Conservation (phyloP, 495 filamentous ascomycete species). For the Aspergillus indologenus region DNA sequence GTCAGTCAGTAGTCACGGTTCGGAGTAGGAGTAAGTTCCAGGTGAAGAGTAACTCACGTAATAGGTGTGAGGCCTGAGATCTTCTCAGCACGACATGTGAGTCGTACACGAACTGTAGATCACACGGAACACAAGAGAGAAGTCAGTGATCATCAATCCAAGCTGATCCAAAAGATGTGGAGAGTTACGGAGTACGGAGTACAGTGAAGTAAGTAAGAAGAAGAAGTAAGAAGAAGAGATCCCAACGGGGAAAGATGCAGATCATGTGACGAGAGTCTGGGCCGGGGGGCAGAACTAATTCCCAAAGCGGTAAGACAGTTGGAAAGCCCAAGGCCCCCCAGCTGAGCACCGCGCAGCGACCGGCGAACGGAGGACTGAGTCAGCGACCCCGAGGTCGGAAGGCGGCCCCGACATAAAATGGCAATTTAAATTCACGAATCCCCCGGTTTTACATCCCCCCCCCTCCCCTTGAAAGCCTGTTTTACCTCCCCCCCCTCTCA, state of each 20-base stretch:
- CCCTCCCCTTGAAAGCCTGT: conserved; percentile 9
- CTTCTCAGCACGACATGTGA: too few species aligned
- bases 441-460: conserved; percentile 4
- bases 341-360: background rate
- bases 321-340: conserved; percentile 1
- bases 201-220: too few species aligned
- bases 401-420: conserved; percentile 30
- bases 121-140: too few species aligned
- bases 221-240: background rate
- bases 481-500: background rate
- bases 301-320: conserved; percentile 10
- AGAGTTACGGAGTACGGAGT: too few species aligned
- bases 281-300: background rate
- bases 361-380: conserved; percentile 23
- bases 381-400: conserved; percentile 43
- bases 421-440: conserved; percentile 26
- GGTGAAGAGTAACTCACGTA: too few species aligned
- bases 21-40: background rate
- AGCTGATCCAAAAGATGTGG: too few species aligned
- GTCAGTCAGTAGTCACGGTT: background rate
- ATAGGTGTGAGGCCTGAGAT: too few species aligned
- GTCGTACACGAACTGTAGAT: too few species aligned
- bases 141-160: background rate
- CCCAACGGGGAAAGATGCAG: background rate
- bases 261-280: conserved; percentile 5